phyloP scores from a whole-genome alignment of 495 filamentous ascomycete species.

The Penicillium coprophilum region DNA sequence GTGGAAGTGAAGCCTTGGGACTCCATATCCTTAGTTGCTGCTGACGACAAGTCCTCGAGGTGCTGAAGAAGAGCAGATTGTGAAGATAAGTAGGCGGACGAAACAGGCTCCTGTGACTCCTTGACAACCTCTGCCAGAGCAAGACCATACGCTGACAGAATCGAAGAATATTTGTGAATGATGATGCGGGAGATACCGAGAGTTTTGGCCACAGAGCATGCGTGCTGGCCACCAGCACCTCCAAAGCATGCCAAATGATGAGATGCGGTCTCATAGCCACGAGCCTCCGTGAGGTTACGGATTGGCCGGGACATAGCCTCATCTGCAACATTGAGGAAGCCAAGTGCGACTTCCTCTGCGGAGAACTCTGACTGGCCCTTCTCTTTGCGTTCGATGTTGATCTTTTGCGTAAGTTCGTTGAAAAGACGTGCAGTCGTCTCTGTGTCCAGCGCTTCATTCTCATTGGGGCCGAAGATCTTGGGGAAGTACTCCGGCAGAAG shows the following conservation, averaged over 20 bases:
- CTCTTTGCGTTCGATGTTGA: constrained; percentile 62
- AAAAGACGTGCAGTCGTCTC: constrained; percentile 76
- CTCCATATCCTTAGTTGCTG: constrained; percentile 40
- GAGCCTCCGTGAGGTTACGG: constrained; percentile 52
- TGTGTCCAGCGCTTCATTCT: constrained; percentile 81
- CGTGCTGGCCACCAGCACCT: constrained; percentile 56
- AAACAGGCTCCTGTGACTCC: constrained; percentile 51
- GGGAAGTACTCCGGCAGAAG: constrained; percentile 94
- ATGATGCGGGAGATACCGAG: constrained; percentile 53
- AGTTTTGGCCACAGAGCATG: constrained; percentile 50
- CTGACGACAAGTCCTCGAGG: constrained; percentile 32
- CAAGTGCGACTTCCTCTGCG: constrained; percentile 80
- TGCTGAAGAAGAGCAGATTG: constrained; percentile 35
- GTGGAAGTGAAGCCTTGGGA: constrained; percentile 39
- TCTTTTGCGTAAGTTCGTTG: constrained; percentile 70
- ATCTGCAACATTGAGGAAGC: constrained; percentile 55
- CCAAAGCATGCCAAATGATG: constrained; percentile 57
- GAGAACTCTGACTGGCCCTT: constrained; percentile 67
- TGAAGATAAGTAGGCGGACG: constrained; percentile 38
- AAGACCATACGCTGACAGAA: constrained; percentile 55
- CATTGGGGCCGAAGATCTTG: constrained; percentile 91
- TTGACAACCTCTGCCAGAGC: constrained; percentile 54
- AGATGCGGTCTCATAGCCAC: constrained; percentile 49
- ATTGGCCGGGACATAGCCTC: constrained; percentile 57
- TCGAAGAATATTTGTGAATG: constrained; percentile 55